Evolutionary conservation across 306 rosid species (phyloP).

Genomic region (Carpinus fangiana): DNA sequence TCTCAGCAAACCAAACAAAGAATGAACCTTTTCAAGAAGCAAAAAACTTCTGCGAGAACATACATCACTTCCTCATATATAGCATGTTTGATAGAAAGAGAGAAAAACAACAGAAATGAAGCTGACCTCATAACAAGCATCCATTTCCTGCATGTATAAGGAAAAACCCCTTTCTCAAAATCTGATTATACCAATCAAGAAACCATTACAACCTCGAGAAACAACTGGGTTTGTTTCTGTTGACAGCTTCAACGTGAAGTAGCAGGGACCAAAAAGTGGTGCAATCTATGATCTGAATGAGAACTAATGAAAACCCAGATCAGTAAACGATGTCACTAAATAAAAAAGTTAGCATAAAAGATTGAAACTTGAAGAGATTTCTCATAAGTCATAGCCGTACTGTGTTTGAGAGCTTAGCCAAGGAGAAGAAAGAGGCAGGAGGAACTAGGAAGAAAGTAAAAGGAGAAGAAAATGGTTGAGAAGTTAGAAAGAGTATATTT

Average conservation of each 20-base stretch:
- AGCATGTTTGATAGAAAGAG: conserved; percentile 1
- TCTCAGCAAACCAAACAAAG: conserved; percentile 20
- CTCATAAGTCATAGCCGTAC: conserved; percentile 20
- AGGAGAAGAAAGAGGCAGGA: conserved; percentile 15
- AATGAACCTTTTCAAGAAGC: conserved; percentile 16
- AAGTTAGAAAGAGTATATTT: neutral
- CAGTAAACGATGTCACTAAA: conserved; percentile 30
- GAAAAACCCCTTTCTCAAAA: conserved; percentile 29
- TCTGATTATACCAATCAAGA: conserved; percentile 32
- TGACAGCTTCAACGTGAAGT: conserved; percentile 25
- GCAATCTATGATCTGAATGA: conserved; percentile 33
- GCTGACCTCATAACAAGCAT: conserved; percentile 43
- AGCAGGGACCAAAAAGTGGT: conserved; percentile 28
- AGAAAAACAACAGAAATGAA: conserved; percentile 31
- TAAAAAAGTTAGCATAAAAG: conserved; percentile 27
- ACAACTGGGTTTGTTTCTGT: conserved; percentile 25
- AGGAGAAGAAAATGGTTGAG: conserved; percentile 24
- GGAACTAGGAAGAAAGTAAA: neutral
- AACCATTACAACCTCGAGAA: conserved; percentile 32
- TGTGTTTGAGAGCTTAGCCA: conserved; percentile 41
- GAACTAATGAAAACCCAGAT: conserved; percentile 39
- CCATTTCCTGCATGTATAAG: conserved; percentile 30
- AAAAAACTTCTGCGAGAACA: neutral
- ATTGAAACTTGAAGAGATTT: conserved; percentile 33
- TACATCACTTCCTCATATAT: neutral